Conservation (phyloP, 805 yeast genomes). For the Metschnikowia lachancei region DNA sequence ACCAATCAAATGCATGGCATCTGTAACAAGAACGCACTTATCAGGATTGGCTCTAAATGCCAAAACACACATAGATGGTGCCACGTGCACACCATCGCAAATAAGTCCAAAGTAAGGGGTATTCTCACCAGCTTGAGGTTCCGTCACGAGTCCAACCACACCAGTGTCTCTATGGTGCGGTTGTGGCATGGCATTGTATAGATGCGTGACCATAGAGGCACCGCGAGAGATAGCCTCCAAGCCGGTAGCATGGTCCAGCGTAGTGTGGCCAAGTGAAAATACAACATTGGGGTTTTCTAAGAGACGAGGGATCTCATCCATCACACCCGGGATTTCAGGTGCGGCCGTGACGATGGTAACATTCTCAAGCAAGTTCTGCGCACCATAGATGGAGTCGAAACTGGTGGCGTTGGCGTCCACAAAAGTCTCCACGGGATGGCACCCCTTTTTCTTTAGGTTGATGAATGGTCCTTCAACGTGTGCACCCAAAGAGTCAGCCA, state of each 20-base stretch:
- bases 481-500: slow-evolving; percentile 52
- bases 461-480: slow-evolving; percentile 62
- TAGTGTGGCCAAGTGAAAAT: slow-evolving; percentile 49
- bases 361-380: slow-evolving; percentile 31
- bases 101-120: slow-evolving; percentile 53
- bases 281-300: slow-evolving; percentile 29
- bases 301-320: slow-evolving; percentile 41
- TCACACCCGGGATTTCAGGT: slow-evolving; percentile 49
- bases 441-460: slow-evolving; percentile 47
- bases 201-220: slow-evolving; percentile 58
- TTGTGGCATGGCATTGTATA: slow-evolving; percentile 61
- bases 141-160: slow-evolving; percentile 48
- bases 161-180: slow-evolving; percentile 61
- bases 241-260: slow-evolving; percentile 38
- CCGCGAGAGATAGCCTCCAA: slow-evolving; percentile 48
- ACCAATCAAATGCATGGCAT: slow-evolving; percentile 58
- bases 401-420: slow-evolving; percentile 31
- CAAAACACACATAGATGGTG: slow-evolving; percentile 48
- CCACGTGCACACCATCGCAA: slow-evolving; percentile 59
- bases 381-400: slow-evolving; percentile 39
- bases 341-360: slow-evolving; percentile 49
- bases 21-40: slow-evolving; percentile 56
- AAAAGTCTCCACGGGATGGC: slow-evolving; percentile 49
- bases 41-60: slow-evolving; percentile 53
- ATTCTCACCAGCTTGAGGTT: slow-evolving; percentile 21